Base-by-base conservation (phyloP, 257 asterid genomes). In the Leptodermis oblonga region DNA sequence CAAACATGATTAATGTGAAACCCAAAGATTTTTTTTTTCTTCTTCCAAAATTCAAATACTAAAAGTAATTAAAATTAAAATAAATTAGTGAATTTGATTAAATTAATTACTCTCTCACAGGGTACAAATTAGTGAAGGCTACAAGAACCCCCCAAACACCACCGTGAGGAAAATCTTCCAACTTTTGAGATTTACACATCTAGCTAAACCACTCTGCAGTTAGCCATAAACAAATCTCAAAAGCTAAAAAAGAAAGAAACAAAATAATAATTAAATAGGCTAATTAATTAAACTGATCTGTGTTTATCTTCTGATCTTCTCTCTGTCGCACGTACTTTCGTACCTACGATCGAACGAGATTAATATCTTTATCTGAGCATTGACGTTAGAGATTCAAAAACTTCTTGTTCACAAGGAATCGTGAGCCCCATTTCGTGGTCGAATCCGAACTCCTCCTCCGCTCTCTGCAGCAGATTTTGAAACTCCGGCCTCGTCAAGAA, bases 61-160 rank as follows among this genome's bases (percentile, higher is more conserved):
- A 48, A 17, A 52, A 6, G 22, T 4, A n/a, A 52, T 52, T 2
- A 52, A 52, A n/a, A 52, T 22, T 14, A 22, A 54, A 54, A 54
- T 28, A 62, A n/a, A 34, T 67, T 54, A 63, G 28, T 72, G 17
- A 61, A 36, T 61, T n/a, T n/a, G n/a, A n/a, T n/a, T n/a, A 52
- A 6, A 20, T 22, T 51, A 52, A 48, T 59, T 39, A 42, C 75
- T 77, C 82, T 77, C 82, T 70, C 87, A 75, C 86, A 84, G 92
- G 85, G 89, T 77, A 74, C 80, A 65, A 68, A 72, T 55, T 33
- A 59, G n/a, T n/a, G n/a, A n/a, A n/a, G 74, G 68, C 63, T 54
- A 77, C 84, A 79, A 74, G n/a, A n/a, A n/a, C n/a, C n/a, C n/a
- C 72, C 80, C 80, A 52, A 82, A 76, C 84, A 82, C 87, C 87